Base-by-base conservation (phyloP, 257 asterid species). In the Nicotiana tomentosiformis region DNA sequence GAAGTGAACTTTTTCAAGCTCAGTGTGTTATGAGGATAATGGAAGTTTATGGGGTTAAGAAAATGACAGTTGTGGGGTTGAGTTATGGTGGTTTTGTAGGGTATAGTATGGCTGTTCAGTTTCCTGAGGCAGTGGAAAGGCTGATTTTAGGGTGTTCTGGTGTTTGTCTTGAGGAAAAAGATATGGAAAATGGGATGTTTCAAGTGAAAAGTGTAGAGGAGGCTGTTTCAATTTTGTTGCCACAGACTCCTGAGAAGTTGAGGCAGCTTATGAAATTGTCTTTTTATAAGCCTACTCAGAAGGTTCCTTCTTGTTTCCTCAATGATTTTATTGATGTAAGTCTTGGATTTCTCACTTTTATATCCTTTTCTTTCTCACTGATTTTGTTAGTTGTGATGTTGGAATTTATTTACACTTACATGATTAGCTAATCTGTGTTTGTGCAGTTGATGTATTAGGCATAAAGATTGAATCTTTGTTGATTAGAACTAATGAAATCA, bases 81-180 rank as follows among this genome's bases (percentile, higher is more conserved):
- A 94, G 97, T 87, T 94, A 94, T 90, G 97, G 98, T 26, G 98
- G 97, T 2, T 94, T 94, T 85, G 98, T 94, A 77, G 97, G 88
- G 20, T 94, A 91, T 88, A 90, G 92, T 82, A 84, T 94, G 91
- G 95, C 95, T 72, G 93, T 87, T 87, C 90, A 86, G 86, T 94
- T 91, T 66, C 95, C 95, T 10, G 94, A 86, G 68, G 92, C 90
- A 80, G 92, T 93, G 82, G 95, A 94, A 86, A 88, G 88, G 84
- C 83, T 91, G 84, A 93, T 92, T 83, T 81, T 94, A 6, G 94
- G 91, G 5, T 91, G 98, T 68, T 91, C 94, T 18, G 97, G 97
- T 16, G 92, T 94, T 23, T 92, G 94, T 39, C 17, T 92, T 85
- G 97, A 94, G 88, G 95, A 94, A 76, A 91, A 88, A 84, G 98